These are phyloP conservation scores for Comarum palustre DNA, from an alignment of 306 rosid genomes.

Conservation along the genomic window DNA sequence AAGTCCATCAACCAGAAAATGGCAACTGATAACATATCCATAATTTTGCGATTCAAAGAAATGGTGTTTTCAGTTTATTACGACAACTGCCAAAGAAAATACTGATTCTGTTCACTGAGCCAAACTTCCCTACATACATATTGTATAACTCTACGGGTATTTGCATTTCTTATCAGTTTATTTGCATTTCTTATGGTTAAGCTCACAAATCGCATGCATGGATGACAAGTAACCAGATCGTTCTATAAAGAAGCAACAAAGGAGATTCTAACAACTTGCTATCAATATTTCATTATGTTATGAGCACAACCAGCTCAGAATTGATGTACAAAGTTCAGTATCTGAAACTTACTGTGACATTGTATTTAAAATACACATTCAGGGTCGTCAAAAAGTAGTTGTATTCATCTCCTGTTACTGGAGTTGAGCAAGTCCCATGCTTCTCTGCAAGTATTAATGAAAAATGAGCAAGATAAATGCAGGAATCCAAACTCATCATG, in stretches of 20 bases:
- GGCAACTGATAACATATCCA: neutral
- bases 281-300: neutral
- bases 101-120: slow-evolving; percentile 2
- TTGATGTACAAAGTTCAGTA: neutral
- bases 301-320: neutral
- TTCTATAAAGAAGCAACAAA: neutral
- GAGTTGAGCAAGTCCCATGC: slow-evolving; percentile 87
- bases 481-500: neutral
- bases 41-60: neutral
- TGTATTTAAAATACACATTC: slow-evolving; percentile 76
- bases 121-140: neutral
- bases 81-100: neutral
- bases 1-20: neutral
- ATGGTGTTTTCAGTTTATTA: neutral
- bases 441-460: slow-evolving; percentile 63
- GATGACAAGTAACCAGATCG: neutral
- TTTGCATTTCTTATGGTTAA: neutral
- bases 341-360: slow-evolving; percentile 75
- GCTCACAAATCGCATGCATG: neutral
- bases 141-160: too few relatives aligned
- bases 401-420: slow-evolving; percentile 73
- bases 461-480: slow-evolving; percentile 22
- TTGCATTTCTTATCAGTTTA: too few relatives aligned
- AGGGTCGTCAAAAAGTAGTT: slow-evolving; percentile 60
- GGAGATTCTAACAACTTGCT: neutral